These are phyloP conservation scores for Aurantiochytrium sp. DNA, from an alignment of 108 stramenopile genomes.

Conservation along the genomic window DNA sequence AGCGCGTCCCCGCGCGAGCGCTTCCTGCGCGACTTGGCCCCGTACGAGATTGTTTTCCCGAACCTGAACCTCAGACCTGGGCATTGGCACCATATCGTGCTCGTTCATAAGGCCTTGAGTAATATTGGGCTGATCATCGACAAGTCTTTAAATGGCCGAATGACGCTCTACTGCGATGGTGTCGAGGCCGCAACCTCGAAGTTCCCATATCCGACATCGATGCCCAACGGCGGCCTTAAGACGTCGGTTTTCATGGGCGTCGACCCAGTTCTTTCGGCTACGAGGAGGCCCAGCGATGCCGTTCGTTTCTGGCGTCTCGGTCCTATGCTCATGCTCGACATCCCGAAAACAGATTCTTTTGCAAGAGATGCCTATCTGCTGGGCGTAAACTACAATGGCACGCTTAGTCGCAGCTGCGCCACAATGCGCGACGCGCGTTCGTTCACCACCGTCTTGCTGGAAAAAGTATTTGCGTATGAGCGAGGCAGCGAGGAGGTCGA, in stretches of 20 bases:
- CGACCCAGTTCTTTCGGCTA: neutral
- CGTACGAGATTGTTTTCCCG: neutral
- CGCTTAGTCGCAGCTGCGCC: neutral
- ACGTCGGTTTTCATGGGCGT: neutral
- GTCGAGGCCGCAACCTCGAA: neutral
- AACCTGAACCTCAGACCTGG: neutral
- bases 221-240: neutral
- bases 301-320: slow-evolving; percentile 12
- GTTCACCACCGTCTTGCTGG: neutral
- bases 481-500: neutral
- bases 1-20: neutral
- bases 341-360: neutral
- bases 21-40: neutral
- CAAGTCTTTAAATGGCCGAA: neutral
- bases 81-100: neutral
- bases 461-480: neutral
- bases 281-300: neutral
- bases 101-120: neutral
- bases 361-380: neutral
- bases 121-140: neutral
- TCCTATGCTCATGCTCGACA: neutral
- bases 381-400: neutral
- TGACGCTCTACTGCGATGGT: neutral
- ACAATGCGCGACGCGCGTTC: neutral
- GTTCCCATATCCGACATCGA: neutral